Percentiles rank a stretch among this genome's conserved stretches.
Conservation (phyloP, 2,329 filamentous ascomycete species). For the Cladosporium oxysporum region DNA sequence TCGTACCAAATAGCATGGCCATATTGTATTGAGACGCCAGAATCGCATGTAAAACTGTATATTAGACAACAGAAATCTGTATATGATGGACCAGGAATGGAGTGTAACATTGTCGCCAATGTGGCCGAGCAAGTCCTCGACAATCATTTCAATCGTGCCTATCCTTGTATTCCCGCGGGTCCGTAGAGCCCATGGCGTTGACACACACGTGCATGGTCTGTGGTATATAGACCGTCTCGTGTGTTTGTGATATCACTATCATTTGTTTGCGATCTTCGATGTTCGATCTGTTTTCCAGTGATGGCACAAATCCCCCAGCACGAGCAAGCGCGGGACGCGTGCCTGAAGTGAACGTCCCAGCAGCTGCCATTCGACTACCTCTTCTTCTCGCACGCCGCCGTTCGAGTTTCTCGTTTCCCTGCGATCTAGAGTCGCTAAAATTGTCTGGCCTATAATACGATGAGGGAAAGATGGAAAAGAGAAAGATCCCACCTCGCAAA, state of each 20-base stretch:
- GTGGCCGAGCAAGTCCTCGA: neutral
- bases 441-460: neutral
- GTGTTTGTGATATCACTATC: neutral
- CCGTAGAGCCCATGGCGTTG: neutral
- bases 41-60: slow-evolving; percentile 14
- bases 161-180: neutral
- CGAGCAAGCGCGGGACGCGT: neutral
- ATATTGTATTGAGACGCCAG: neutral
- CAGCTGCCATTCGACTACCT: neutral
- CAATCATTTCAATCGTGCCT: neutral
- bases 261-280: neutral
- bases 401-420: neutral
- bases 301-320: neutral
- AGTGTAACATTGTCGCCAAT: neutral
- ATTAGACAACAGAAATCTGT: slow-evolving; percentile 12
- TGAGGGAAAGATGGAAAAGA: slow-evolving; percentile 28
- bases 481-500: slow-evolving; percentile 44
- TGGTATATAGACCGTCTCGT: neutral
- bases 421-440: neutral
- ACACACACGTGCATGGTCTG: neutral
- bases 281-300: neutral
- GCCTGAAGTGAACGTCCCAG: neutral
- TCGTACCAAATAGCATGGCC: neutral
- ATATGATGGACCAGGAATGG: neutral
- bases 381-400: neutral